phyloP scores from a whole-genome alignment of 2,329 filamentous ascomycete genomes.

The Hypoxylon sp. region DNA sequence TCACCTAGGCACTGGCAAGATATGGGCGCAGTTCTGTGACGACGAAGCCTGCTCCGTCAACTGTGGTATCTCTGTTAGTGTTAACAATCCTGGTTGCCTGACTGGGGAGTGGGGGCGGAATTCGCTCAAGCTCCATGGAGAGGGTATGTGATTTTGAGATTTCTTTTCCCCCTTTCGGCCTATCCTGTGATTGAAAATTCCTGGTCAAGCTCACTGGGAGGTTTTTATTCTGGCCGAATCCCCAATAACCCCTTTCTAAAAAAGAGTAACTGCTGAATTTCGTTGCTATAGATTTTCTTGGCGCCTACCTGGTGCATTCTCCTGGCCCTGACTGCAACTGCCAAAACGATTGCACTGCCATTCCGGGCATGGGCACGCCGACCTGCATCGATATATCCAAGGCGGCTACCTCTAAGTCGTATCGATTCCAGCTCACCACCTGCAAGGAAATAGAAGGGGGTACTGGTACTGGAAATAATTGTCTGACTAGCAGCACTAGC shows the following conservation, averaged over 20 bases:
- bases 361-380: constrained; percentile 24
- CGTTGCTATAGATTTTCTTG: constrained; percentile 19
- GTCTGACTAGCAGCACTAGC: background rate
- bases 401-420: constrained; percentile 20
- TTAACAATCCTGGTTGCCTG: constrained; percentile 30
- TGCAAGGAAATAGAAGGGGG: constrained; percentile 36
- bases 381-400: constrained; percentile 35
- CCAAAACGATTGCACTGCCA: constrained; percentile 38
- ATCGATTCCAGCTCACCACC: constrained; percentile 39
- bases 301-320: constrained; percentile 36
- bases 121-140: constrained; percentile 17
- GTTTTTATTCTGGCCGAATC: background rate
- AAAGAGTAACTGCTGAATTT: background rate
- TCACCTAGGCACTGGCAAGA: constrained; percentile 2
- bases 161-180: background rate
- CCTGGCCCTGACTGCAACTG: constrained; percentile 34
- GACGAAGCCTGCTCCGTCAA: constrained; percentile 32
- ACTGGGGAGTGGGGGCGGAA: constrained; percentile 15
- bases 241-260: background rate
- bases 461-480: constrained; percentile 33
- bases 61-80: constrained; percentile 30
- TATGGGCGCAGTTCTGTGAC: constrained; percentile 42
- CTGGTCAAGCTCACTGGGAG: background rate
- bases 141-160: background rate
- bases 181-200: background rate